Conservation (phyloP, 352 stramenopile species). For the Phytophthora fragariaefolia region DNA sequence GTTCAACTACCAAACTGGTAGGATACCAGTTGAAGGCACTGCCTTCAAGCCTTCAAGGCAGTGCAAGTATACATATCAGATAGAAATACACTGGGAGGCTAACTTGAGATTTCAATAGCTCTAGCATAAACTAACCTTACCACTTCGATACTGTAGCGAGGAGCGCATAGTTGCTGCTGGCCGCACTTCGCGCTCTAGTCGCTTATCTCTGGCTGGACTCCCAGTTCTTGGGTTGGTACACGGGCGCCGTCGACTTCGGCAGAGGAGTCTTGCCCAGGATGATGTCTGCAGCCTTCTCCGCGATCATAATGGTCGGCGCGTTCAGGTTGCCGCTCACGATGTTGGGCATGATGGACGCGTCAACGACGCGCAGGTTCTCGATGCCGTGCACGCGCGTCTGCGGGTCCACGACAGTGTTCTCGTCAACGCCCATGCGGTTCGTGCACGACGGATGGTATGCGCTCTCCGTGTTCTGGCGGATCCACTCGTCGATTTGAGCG, state of each 20-base stretch:
- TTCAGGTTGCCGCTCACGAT: slow-evolving; percentile 96
- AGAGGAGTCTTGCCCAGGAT: slow-evolving; percentile 82
- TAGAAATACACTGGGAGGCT: too few species aligned
- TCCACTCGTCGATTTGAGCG: slow-evolving; percentile 85
- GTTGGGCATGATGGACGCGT: slow-evolving; percentile 95
- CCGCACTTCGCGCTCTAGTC: neutral
- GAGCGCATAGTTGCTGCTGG: neutral
- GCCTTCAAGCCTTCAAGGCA: too few species aligned
- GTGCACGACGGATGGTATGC: slow-evolving; percentile 92
- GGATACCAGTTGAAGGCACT: too few species aligned
- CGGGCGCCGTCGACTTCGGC: slow-evolving; percentile 71
- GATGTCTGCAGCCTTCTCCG: slow-evolving; percentile 94
- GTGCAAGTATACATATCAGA: too few species aligned
- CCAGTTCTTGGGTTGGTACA: slow-evolving; percentile 81
- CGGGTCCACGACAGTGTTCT: slow-evolving; percentile 91
- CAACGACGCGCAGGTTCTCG: slow-evolving; percentile 89
- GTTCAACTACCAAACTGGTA: too few species aligned
- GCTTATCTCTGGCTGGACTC: slow-evolving; percentile 72
- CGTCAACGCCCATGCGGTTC: slow-evolving; percentile 85
- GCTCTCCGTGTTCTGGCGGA: slow-evolving; percentile 84
- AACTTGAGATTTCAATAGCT: too few species aligned
- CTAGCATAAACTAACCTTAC: too few species aligned
- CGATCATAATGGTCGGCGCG: slow-evolving; percentile 93
- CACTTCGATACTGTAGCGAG: neutral
- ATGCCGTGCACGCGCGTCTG: slow-evolving; percentile 87